Percentiles rank a stretch among this genome's conserved stretches.
phyloP scores from a whole-genome alignment of 257 asterid genomes.

The Cruciata laevipes region DNA sequence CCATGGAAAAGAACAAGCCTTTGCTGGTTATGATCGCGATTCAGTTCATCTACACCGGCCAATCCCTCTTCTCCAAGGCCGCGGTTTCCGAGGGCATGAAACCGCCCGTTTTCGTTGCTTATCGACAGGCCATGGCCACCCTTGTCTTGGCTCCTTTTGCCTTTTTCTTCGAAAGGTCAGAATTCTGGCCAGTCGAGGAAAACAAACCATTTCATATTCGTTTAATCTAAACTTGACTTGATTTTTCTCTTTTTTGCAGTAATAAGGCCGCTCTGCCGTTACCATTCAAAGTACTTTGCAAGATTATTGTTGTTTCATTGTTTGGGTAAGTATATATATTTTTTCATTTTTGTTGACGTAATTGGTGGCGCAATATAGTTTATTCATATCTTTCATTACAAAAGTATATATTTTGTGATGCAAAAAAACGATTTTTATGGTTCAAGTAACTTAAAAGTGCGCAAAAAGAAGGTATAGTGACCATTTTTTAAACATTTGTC shows the following conservation, averaged over 20 bases:
- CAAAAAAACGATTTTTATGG: neutral
- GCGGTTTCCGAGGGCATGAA: constrained; percentile 55
- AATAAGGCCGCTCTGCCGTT: constrained; percentile 26
- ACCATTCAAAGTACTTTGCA: constrained; percentile 32
- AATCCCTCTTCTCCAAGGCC: constrained; percentile 48
- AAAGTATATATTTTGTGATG: neutral
- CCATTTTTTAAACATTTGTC: neutral
- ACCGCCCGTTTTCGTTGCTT: constrained; percentile 46
- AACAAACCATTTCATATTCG: neutral
- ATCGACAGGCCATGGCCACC: constrained; percentile 53
- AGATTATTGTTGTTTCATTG: constrained; percentile 39
- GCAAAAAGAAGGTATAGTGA: neutral
- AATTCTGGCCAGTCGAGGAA: neutral
- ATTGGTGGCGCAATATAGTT: neutral
- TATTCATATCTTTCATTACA: neutral
- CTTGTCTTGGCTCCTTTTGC: constrained; percentile 51
- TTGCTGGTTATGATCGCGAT: constrained; percentile 35
- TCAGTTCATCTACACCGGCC: constrained; percentile 44
- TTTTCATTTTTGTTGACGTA: neutral
- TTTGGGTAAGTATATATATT: constrained; percentile 42
- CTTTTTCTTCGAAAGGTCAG: constrained; percentile 30
- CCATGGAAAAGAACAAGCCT: constrained; percentile 26
- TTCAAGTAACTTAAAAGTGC: neutral
- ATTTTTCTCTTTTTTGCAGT: constrained; percentile 21
- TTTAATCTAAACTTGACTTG: neutral